A percentile compares a stretch with the other conserved stretches of the same genome.
Conservation (phyloP, 331 rosid species). For the Malus hybrid region DNA sequence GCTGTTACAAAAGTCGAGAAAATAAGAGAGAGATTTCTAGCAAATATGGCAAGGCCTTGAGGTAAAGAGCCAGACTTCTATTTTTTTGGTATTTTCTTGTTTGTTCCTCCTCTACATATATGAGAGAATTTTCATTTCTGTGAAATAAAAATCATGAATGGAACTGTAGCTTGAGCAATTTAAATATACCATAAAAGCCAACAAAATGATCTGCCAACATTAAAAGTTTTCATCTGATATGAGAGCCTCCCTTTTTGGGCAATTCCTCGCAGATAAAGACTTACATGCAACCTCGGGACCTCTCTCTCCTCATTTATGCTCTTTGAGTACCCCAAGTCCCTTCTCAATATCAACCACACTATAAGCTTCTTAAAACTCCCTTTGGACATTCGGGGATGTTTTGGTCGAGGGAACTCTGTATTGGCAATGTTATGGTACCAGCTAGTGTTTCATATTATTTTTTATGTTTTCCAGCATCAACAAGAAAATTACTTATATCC, state of each 20-base stretch:
- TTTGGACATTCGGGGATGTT: no score
- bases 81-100: not conserved
- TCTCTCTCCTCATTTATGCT: not conserved
- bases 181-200: not conserved
- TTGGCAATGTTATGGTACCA: no score
- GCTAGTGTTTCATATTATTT: no score
- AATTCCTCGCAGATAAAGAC: no score
- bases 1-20: not conserved
- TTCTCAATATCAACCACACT: not conserved
- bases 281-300: no score
- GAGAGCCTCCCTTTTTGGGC: no score
- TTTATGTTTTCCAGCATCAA: no score
- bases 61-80: not conserved
- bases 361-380: no score
- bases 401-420: no score
- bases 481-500: no score
- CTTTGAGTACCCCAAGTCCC: not conserved
- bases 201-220: not conserved
- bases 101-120: not conserved
- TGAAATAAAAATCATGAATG: not conserved
- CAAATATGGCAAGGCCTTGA: not conserved
- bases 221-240: not conserved
- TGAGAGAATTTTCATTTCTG: no score
- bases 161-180: not conserved
- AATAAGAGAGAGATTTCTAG: not conserved